phyloP scores from a whole-genome alignment of 1,139 yeast species.

The Debaryomyces fabryi region DNA sequence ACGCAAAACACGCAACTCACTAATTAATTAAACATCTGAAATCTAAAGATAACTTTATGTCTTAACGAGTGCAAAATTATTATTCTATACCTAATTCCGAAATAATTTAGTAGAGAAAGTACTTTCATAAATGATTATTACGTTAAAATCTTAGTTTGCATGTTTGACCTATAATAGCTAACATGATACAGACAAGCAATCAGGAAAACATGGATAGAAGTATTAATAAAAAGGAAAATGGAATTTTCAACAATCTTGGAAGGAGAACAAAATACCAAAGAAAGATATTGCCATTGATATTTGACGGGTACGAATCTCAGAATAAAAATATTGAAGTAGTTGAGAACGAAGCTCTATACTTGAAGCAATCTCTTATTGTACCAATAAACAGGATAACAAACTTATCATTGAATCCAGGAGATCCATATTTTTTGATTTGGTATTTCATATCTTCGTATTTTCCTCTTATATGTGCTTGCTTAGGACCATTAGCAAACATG shows the following conservation, averaged over 20 bases:
- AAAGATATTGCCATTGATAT: neutral
- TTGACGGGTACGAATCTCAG: neutral
- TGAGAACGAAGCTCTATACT: neutral
- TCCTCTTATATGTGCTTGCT: conserved; percentile 74
- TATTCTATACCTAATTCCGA: too few species aligned
- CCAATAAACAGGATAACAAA: conserved; percentile 37
- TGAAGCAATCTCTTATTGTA: conserved; percentile 17
- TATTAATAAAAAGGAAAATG: neutral
- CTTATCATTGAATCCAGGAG: conserved; percentile 49
- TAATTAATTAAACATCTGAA: too few species aligned
- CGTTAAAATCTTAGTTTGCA: too few species aligned
- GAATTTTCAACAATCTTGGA: neutral
- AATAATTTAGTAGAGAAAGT: too few species aligned
- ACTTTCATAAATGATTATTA: too few species aligned
- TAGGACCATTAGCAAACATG: conserved; percentile 78
- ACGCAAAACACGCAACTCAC: too few species aligned
- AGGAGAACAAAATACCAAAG: neutral
- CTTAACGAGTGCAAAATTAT: too few species aligned
- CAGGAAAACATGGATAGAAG: neutral
- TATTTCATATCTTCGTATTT: conserved; percentile 63
- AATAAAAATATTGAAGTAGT: neutral
- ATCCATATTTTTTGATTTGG: conserved; percentile 55
- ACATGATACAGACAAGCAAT: neutral
- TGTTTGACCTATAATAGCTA: neutral
- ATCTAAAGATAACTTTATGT: too few species aligned